Evolutionary conservation across 371 early-diverging fungal species (phyloP), one percentile per base, ranked within the genome.

Genomic region (Circinella umbellata): DNA sequence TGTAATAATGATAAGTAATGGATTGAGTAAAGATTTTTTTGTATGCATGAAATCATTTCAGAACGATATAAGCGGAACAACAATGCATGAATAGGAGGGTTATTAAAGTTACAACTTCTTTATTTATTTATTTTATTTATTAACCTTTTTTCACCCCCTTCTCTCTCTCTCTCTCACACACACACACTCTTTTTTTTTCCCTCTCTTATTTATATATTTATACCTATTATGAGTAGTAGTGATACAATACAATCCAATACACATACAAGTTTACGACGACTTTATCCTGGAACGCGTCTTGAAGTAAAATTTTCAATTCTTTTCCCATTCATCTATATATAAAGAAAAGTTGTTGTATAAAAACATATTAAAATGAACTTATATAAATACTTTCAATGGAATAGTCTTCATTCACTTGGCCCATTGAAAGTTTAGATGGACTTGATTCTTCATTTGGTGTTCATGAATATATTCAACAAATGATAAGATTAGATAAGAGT

Each of bases 391-490:
- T 18, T 6, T 53, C 1, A 1, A 53, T 53, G 1, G 20, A n/a
- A n/a, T 57, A 57, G 48, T 66, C 59, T 55, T 69, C 81, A 7
- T 89, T 88, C 70, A 84, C 84, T 55, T 89, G 89, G 88, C 84
- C 87, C 17, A 57, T 76, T 54, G 81, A 82, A 55, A 57, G 77
- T 14, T 74, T 92, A 6, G 90, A 91, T 34, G 82, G 87, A 2
- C 80, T 91, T 61, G 92, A 92, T 46, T 92, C 93, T 7, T 88
- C 94, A 0, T 92, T 93, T 64, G 87, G 91, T 17, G 88, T 91
- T 10, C 95, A 96, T 73, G 91, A 93, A 69, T 93, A 94, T 68
- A 80, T 98, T n/a, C 96, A 96, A 72, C 82, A 86, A 37, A 79
- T 90, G 10, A 85, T 96, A 46, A 86, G 94, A 35, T 66, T 74